Evolutionary conservation across 768 basidiomycete species (phyloP), one percentile per base, ranked within the genome.

Genomic region (Lactarius quietus): DNA sequence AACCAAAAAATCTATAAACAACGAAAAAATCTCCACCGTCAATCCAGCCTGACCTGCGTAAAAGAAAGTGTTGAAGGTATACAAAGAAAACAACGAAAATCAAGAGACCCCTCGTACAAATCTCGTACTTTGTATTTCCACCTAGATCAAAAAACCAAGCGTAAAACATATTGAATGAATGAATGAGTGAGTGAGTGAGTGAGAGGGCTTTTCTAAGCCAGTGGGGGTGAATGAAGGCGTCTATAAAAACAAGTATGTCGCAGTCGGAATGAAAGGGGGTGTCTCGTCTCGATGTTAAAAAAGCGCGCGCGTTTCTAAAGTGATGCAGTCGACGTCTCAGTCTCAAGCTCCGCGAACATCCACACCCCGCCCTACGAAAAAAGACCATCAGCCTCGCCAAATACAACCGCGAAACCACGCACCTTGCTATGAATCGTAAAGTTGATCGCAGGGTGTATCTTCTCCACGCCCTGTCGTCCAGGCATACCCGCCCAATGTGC

Each of bases 401-500:
- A 35, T 12, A 23, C 14, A 12, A 38, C 9, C 14, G 18, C 26
- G 10, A 31, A 23, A 28, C 23, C 12, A 7, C 66, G 39, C 43
- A 65, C 67, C 67, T 68, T 68, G 39, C 67, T 68, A 52, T 68
- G 67, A 23, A 68, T 1, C 17, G 67, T 68, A 61, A 68, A 66
- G 56, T 68, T 68, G 51, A 68, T 68, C 36, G 68, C 62, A 31
- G 68, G 68, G 9, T 41, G 65, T 6, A 69, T 67, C 66, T 67
- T 63, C 56, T 69, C 68, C 18, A 67, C n/a, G n/a, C 62, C 62
- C 51, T 71, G 72, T 14, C 68, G 61, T 17, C 70, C 68, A 15
- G 60, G 58, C 59, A 57, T 45, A 6, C 61, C 61, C 33, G 55
- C 59, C 63, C 69, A 64, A 9, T 70, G 64, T n/a, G 69, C 68